Evolutionary conservation across 495 filamentous ascomycete species (phyloP), one percentile per base, ranked within the genome.

Genomic region (Chaetomium tenue): DNA sequence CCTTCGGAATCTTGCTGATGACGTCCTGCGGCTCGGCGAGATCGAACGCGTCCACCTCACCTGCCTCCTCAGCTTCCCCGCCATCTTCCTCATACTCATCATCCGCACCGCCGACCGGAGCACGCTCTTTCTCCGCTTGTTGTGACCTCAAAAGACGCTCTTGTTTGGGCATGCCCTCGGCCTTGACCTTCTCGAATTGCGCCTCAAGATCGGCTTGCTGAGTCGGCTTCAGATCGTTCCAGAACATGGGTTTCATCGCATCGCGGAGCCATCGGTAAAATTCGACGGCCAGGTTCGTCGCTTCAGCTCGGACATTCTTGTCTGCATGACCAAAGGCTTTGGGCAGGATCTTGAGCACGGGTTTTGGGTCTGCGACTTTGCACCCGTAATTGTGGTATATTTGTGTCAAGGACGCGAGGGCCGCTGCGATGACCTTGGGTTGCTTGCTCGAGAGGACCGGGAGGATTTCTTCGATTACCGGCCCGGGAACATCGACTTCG

Each of bases 191-290:
- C 68, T 97, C 93, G 63, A 99, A 99, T 47, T 95, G 83, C 62
- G 93, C 91, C 68, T 99, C 95, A 59, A 99, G 74, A 73, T 99
- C 95, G 65, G 86, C 86, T 73, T 99, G 95, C 67, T 99, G 95
- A 2, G 95, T 92, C 2, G 92, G 91, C 74, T 99, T 99, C 63
- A 99, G 76, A 48, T 98, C 95, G 48, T 85, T 85, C 91, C 93
- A 99, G 73, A 99, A 99, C 73, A 97, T 87, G 20, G 93, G 91
- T 74, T 99, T 99, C 84, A 99, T 98, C 2, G 93, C 95, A 61
- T 99, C 95, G 64, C 91, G 89, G 37, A 99, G 83, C 95, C 95
- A 99, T 74, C 95, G 82, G 76, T 98, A 99, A 51, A 99, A 85
- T 70, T 98, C 95, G 56, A 97, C 93, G 0, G 92, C 88, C 33